These are phyloP conservation scores for Blumeria hordei DNA, from an alignment of 2,329 filamentous ascomycete species.

Conservation along the genomic window DNA sequence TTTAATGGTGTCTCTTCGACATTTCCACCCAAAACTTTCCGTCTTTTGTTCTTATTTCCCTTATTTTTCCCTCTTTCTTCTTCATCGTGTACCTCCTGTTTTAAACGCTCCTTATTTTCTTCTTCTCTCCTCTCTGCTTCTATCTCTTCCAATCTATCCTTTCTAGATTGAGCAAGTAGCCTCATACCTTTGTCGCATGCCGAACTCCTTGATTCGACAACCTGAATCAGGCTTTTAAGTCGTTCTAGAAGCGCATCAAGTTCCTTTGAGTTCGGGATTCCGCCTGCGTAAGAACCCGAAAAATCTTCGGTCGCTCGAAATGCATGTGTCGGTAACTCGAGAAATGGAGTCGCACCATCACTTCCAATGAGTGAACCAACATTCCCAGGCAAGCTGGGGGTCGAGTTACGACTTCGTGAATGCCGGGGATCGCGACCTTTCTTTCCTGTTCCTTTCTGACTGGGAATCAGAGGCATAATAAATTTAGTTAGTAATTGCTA, in stretches of 20 bases:
- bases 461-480: slow-evolving; percentile 30
- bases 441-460: slow-evolving; percentile 39
- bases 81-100: slow-evolving; percentile 23
- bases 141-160: slow-evolving; percentile 32
- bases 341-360: slow-evolving; percentile 33
- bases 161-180: slow-evolving; percentile 38
- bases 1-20: slow-evolving; percentile 33
- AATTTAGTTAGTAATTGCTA: no score
- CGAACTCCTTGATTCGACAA: slow-evolving; percentile 40
- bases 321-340: slow-evolving; percentile 35
- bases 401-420: slow-evolving; percentile 55
- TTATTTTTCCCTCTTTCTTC: slow-evolving; percentile 24
- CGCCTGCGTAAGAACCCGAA: slow-evolving; percentile 34
- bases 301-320: slow-evolving; percentile 45
- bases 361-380: slow-evolving; percentile 5
- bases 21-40: slow-evolving; percentile 42
- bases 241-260: slow-evolving; percentile 38
- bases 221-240: slow-evolving; percentile 37
- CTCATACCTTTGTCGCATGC: slow-evolving; percentile 54
- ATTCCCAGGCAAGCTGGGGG: slow-evolving; percentile 26
- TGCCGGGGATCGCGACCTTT: slow-evolving; percentile 37
- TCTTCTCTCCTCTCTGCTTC: slow-evolving; percentile 22
- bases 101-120: slow-evolving; percentile 16
- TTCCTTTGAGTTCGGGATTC: slow-evolving; percentile 37
- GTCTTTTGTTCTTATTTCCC: slow-evolving; percentile 48